Conservation (phyloP, 2,329 filamentous ascomycete species). For the Pestalotiopsis fici region DNA sequence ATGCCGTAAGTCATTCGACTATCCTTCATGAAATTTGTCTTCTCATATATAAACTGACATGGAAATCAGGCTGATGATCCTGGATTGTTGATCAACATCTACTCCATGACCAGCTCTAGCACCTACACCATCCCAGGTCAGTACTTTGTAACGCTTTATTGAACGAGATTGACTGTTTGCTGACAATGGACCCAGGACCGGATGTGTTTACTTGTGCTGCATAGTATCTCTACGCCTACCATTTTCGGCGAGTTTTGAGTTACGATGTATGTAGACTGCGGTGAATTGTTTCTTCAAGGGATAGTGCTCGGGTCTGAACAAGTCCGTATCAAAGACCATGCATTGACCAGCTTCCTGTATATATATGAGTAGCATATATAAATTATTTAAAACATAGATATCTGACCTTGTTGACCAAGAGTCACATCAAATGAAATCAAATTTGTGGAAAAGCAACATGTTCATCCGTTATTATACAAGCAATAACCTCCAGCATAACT, state of each 20-base stretch:
- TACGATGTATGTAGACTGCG: background rate
- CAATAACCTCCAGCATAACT: background rate
- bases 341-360: no score
- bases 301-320: no score
- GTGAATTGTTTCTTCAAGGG: no score
- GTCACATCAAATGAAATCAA: no score
- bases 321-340: no score
- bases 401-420: no score
- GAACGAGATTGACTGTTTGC: background rate
- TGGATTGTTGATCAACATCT: slow-evolving; percentile 36
- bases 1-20: slow-evolving; percentile 27
- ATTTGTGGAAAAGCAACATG: no score
- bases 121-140: slow-evolving; percentile 35
- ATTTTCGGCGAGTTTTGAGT: background rate
- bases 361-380: no score
- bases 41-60: background rate
- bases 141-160: background rate
- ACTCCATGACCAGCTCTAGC: slow-evolving; percentile 26
- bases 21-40: background rate
- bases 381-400: no score
- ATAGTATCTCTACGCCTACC: background rate
- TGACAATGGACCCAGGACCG: background rate
- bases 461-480: no score
- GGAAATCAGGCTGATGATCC: slow-evolving; percentile 29
- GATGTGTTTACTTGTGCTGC: slow-evolving; percentile 11